Evolutionary conservation across 306 rosid species (phyloP).

Genomic region (Acacia crassicarpa): DNA sequence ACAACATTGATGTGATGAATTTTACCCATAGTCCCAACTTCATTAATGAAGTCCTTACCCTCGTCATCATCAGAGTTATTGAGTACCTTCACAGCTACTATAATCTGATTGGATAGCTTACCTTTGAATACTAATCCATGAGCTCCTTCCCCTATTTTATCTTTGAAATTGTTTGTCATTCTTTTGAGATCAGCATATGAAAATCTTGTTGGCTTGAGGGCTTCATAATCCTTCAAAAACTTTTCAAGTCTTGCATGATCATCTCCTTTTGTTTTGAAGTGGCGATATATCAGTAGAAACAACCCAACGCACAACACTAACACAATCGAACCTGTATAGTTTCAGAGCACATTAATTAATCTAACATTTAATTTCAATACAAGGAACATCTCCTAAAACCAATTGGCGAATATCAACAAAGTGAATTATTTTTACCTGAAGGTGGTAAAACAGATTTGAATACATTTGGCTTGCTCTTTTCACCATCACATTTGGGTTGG

Average conservation of each 20-base stretch:
- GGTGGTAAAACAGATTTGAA: background rate
- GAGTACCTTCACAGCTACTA: background rate
- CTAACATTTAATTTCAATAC: background rate
- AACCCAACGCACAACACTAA: background rate
- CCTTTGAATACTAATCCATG: background rate
- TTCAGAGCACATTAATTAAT: background rate
- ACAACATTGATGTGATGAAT: background rate
- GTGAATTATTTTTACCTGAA: background rate
- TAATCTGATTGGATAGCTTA: background rate
- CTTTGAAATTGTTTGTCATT: background rate
- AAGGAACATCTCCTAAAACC: background rate
- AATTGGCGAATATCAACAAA: background rate
- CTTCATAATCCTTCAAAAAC: constrained; percentile 41
- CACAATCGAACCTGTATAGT: background rate
- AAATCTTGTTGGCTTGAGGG: constrained; percentile 40
- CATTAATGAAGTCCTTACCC: background rate
- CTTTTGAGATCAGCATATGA: constrained; percentile 36
- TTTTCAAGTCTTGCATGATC: constrained; percentile 31
- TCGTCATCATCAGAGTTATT: background rate
- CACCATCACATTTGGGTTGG: background rate
- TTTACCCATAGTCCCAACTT: background rate
- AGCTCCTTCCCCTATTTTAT: background rate
- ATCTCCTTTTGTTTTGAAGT: constrained; percentile 20
- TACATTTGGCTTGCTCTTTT: background rate
- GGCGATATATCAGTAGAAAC: background rate